Conservation (phyloP, 169 alveolate genomes). For the Eimeria brunetti region DNA sequence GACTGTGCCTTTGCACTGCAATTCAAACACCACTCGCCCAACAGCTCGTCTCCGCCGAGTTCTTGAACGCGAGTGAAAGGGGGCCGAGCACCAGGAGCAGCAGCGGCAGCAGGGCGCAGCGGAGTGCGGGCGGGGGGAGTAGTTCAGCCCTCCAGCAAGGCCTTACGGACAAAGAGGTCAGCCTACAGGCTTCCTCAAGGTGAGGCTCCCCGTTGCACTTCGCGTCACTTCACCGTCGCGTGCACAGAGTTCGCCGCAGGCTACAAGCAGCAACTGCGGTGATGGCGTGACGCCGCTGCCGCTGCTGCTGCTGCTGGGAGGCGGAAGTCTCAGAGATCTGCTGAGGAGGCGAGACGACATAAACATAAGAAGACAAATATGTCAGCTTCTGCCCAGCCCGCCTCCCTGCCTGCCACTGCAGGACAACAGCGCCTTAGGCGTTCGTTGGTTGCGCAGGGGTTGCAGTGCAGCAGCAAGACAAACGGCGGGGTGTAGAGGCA, state of each 20-base stretch:
- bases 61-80: background rate
- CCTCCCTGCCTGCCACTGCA: background rate
- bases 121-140: background rate
- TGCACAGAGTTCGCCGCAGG: constrained; percentile 14
- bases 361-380: constrained; percentile 8
- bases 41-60: background rate
- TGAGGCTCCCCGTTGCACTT: constrained; percentile 4
- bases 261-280: background rate
- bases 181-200: background rate
- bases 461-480: constrained; percentile 7
- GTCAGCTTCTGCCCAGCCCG: background rate
- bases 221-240: background rate
- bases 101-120: background rate
- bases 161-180: background rate
- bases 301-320: background rate
- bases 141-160: background rate
- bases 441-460: background rate
- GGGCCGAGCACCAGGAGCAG: background rate
- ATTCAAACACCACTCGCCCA: background rate
- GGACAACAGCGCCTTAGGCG: background rate
- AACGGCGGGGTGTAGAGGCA: background rate
- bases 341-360: constrained; percentile 27
- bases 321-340: background rate
- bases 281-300: background rate
- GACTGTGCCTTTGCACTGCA: background rate